Evolutionary conservation across 306 rosid species (phyloP).

Genomic region (Prunus mume): DNA sequence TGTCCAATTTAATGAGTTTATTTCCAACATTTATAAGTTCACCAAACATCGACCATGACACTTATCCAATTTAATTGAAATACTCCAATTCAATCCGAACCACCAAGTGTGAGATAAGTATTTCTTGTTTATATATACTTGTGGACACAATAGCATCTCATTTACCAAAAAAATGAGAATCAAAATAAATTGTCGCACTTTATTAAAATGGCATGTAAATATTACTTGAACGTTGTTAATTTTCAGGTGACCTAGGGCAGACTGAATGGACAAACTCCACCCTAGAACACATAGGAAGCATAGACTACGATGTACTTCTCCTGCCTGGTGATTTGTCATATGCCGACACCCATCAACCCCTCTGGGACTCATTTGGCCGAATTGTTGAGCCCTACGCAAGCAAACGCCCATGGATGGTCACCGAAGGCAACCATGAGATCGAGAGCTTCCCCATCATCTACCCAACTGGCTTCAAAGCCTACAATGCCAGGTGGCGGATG

Average conservation of each 20-base stretch:
- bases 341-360: conserved; percentile 53
- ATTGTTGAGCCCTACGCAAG: conserved; percentile 66
- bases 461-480: conserved; percentile 42
- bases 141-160: neutral
- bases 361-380: conserved; percentile 84
- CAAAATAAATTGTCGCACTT: too few species aligned
- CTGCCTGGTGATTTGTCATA: conserved; percentile 73
- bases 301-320: conserved; percentile 60
- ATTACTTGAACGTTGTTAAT: too few species aligned
- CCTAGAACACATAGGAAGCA: conserved; percentile 38
- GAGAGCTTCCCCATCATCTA: conserved; percentile 46
- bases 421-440: conserved; percentile 72
- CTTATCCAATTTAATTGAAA: too few species aligned
- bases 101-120: too few species aligned
- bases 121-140: too few species aligned
- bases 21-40: too few species aligned
- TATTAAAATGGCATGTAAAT: too few species aligned
- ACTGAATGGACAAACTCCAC: conserved; percentile 68
- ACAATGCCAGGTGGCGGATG: conserved; percentile 72
- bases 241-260: conserved; percentile 75
- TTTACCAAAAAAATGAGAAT: neutral
- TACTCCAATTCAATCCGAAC: too few species aligned
- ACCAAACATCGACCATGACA: too few species aligned
- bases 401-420: conserved; percentile 80
- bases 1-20: too few species aligned